phyloP scores from a whole-genome alignment of 2,329 filamentous ascomycete species.

The Sarocladium brachiariae region DNA sequence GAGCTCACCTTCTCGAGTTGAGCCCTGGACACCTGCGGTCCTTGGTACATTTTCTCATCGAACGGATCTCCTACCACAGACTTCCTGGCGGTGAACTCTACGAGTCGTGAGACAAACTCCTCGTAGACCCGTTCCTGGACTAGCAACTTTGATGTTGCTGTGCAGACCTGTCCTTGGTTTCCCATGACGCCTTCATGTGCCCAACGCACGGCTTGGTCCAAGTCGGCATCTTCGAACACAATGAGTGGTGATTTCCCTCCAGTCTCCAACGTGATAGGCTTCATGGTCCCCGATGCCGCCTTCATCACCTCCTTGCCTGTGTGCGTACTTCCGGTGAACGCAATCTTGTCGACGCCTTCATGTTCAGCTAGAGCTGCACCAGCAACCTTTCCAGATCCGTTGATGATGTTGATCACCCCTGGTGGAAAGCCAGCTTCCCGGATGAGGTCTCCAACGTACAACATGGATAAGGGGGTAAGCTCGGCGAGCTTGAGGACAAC shows the following conservation, averaged over 20 bases:
- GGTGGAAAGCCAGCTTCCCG: slow-evolving; percentile 66
- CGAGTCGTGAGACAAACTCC: slow-evolving; percentile 40
- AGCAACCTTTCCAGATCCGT: slow-evolving; percentile 56
- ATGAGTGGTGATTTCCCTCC: slow-evolving; percentile 55
- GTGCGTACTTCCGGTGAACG: slow-evolving; percentile 64
- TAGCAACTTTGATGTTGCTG: slow-evolving; percentile 51
- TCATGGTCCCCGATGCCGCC: slow-evolving; percentile 52
- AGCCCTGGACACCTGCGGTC: slow-evolving; percentile 57
- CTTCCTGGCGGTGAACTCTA: slow-evolving; percentile 52
- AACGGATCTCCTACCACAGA: slow-evolving; percentile 60
- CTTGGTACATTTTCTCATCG: slow-evolving; percentile 56
- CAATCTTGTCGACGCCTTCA: slow-evolving; percentile 60
- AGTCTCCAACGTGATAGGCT: slow-evolving; percentile 53
- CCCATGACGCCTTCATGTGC: slow-evolving; percentile 37
- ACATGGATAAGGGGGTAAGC: slow-evolving; percentile 52
- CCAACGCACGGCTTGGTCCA: slow-evolving; percentile 56
- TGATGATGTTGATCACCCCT: slow-evolving; percentile 65
- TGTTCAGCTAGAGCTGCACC: slow-evolving; percentile 60
- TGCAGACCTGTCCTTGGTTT: slow-evolving; percentile 55
- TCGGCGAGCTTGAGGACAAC: slow-evolving; percentile 54
- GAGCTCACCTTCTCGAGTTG: slow-evolving; percentile 59
- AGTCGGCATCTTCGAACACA: slow-evolving; percentile 53
- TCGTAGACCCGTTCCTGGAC: slow-evolving; percentile 52
- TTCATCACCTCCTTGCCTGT: slow-evolving; percentile 67
- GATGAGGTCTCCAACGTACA: slow-evolving; percentile 56